Base-by-base conservation (phyloP, 2,329 filamentous ascomycete genomes). In the Pezicula neosporulosa region DNA sequence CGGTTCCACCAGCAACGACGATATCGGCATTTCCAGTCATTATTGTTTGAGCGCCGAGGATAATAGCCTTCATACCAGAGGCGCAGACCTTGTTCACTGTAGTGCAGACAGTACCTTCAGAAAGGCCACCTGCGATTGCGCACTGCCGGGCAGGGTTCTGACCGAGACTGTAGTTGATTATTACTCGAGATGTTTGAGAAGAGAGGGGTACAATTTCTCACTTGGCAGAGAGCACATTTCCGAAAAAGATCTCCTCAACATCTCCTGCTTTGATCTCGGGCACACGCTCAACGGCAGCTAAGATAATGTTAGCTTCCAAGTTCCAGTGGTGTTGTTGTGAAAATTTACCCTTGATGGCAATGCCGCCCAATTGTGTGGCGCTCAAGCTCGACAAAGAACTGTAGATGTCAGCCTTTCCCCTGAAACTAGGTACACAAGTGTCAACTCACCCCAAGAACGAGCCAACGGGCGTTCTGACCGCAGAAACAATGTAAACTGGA, bases 11-110 rank as follows among this genome's bases (percentile, higher is more conserved):
- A 59, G 92, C 94, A 54, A 99, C 90, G 59, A 99, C 85, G 60
- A 97, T 86, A 63, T 90, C 86, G 59, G 93, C 93, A 69, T 90
- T 96, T 62, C 94, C 93, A 49, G 92, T 96, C 71, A 97, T 91
- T 77, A 99, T 99, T 64, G 93, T 97, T 75, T 97, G 94, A 47
- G 93, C 90, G 62, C 89, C 94, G 55, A 99, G 81, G 60, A 96
- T 90, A 68, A 99, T 87, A 62, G 94, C 90, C 80, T 99, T 99
- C 69, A 97, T 77, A 42, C 87, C 86, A 9, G 92, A 97, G 58
- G 94, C 94, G 81, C 94, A 99, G 69, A 99, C 94, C 79, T 99
- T 99, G 86, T 99, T 99, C 68, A 99, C 83, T 48, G 92, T 96
- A 43, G 94, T 99, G 74, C 87, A 89, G 62, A 95, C 82, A 58